A percentile compares a stretch with the other conserved stretches of the same genome.
phyloP scores from a whole-genome alignment of 768 basidiomycete species.

The Glaciozyma antarctica region DNA sequence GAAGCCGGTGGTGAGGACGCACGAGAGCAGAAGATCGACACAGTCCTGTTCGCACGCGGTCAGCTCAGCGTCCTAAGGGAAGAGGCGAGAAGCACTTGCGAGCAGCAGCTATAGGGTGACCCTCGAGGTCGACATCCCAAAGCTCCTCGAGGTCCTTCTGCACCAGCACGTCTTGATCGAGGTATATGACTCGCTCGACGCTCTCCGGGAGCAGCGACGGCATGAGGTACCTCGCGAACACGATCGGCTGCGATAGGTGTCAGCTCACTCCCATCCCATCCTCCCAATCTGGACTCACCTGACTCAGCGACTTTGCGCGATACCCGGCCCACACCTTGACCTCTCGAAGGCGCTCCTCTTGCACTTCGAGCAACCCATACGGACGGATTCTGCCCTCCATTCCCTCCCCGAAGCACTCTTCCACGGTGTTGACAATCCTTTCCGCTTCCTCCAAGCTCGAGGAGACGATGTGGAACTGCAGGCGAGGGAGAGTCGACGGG shows the following conservation, averaged over 20 bases:
- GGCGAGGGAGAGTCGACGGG: not conserved
- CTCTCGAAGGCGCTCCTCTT: not conserved
- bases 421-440: not conserved
- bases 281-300: not conserved
- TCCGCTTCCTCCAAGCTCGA: not conserved
- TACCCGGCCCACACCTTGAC: not conserved
- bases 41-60: too few species aligned
- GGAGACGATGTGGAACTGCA: slow-evolving; percentile 5
- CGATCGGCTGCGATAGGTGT: not conserved
- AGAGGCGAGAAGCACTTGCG: not conserved
- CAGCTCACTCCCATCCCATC: not conserved
- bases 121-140: not conserved
- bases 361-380: not conserved
- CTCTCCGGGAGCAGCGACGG: not conserved
- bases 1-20: too few species aligned
- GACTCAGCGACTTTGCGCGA: not conserved
- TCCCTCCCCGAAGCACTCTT: not conserved
- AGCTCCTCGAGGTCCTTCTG: slow-evolving; percentile 1
- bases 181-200: slow-evolving; percentile 6
- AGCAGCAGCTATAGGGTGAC: slow-evolving; percentile 4
- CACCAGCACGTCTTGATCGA: slow-evolving; percentile 8
- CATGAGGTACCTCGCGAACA: slow-evolving; percentile 4
- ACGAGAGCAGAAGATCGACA: not conserved
- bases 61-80: too few species aligned
- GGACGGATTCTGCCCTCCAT: not conserved